Evolutionary conservation across 345 rosid species (phyloP), one percentile per base, ranked within the genome.

Genomic region (Rhodomyrtus tomentosa): DNA sequence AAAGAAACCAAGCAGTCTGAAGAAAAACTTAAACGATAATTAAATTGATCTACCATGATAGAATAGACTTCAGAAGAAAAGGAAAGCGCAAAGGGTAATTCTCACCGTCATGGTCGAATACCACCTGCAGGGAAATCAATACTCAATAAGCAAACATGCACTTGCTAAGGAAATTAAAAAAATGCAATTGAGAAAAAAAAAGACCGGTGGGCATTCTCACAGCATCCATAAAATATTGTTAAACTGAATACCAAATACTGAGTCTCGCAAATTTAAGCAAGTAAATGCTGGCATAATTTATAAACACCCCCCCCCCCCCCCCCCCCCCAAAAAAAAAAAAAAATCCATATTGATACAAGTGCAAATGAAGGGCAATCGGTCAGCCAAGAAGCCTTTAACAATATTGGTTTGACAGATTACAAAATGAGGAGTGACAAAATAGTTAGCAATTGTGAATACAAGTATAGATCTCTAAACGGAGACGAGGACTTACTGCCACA

Each of bases 91-190:
- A 32, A 59, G 56, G 56, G 72, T 22, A 73, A 87, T n/a, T 51
- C 98, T 91, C 89, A 97, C 99, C 99, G 92, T 97, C 98, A 91
- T 97, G 96, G 93, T 95, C 98, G 85, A 97, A 97, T 87, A 93
- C 98, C 86, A 97, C 99, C 98, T 97, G 98, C 94, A 89, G 73
- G 68, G 54, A 83, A 81, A 82, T 11, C 86, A 52, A 55, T 81
- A 82, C 83, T 50, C 84, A 87, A 85, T 88, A 84, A 89, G 91
- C 32, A 86, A 82, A 82, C 53, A 18, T 21, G 45, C 22, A 85
- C 18, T 9, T 85, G 55, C 59, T 27, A 50, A 56, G 5, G 14
- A 53, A 79, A 42, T 20, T 29, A 12, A 12, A 36, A 29, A 81
- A 81, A n/a, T n/a, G 42, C 58, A 81, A 81, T 27, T 51, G 36